Evolutionary conservation across 1,284 basidiomycete species (phyloP), one percentile per base, ranked within the genome.

Genomic region (Cutaneotrichosporon spelunceum): DNA sequence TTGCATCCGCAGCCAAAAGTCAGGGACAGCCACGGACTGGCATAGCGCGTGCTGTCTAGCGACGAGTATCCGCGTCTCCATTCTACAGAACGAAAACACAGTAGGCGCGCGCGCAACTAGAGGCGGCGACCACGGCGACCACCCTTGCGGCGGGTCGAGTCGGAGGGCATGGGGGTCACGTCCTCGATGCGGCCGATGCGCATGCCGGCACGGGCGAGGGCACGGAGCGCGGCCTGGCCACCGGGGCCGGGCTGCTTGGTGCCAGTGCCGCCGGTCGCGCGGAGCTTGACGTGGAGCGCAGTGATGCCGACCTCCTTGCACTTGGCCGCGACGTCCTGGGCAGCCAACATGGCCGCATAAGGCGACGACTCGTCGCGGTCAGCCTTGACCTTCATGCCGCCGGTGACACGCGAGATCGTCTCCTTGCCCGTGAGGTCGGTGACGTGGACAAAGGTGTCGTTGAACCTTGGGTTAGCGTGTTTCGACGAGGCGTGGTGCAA

Each of bases 301-400:
- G 91, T 98, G 83, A 99, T 91, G 68, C 96, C 95, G 72, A 98
- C 91, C 83, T 99, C 96, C 80, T 92, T 92, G 89, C 95, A 99
- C 73, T 95, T 91, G 62, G 84, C 81, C 66, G 95, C 94, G 72
- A 93, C 92, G 78, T 98, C 95, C 84, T 98, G 95, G 60, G 95
- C 95, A 67, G 95, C 95, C 82, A 98, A 86, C 95, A 99, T 98
- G 79, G 96, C 96, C 68, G 95, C 96, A 83, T 98, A 99, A 27
- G 95, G 78, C 45, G 95, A 98, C 56, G 94, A 98, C 84, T 99
- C 95, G 84, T 99, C 95, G 83, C 96, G 91, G 83, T 99, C 95
- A 45, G 95, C 96, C 85, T 99, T 99, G 84, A 99, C 95, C 85
- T 99, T 99, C 96, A 99, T 99, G 69, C 95, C 95, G 89, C 93